Percentiles rank a stretch among this genome's conserved stretches.
phyloP scores from a whole-genome alignment of 139 green algal genomes.

The Desmodesmus armatus region DNA sequence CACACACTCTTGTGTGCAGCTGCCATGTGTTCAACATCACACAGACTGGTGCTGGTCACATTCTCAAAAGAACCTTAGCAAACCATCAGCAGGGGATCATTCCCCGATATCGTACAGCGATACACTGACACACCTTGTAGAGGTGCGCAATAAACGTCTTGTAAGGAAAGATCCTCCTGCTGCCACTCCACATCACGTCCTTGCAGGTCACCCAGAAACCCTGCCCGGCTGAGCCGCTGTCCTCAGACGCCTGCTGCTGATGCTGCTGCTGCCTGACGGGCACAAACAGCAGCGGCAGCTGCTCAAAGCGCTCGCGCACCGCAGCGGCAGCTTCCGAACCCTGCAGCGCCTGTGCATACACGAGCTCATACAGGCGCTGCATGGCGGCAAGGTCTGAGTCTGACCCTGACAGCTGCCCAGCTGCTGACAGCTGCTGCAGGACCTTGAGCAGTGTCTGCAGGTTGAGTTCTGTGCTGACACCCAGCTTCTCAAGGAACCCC shows the following conservation, averaged over 20 bases:
- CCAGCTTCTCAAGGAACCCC: not conserved
- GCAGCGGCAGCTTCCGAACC: not conserved
- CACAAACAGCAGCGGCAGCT: slow-evolving; percentile 5
- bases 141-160: not conserved
- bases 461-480: slow-evolving; percentile 2
- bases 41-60: no score
- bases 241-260: not conserved
- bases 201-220: slow-evolving; percentile 17
- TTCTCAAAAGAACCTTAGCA: not conserved
- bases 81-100: not conserved
- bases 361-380: slow-evolving; percentile 1
- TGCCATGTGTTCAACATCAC: no score
- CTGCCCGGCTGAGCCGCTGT: not conserved
- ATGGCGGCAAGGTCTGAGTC: not conserved
- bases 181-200: slow-evolving; percentile 28
- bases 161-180: not conserved
- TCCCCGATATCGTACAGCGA: not conserved
- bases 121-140: not conserved
- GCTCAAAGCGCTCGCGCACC: not conserved
- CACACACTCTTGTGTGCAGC: not conserved
- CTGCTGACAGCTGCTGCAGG: not conserved
- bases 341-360: no score
- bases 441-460: not conserved
- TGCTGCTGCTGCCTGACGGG: not conserved
- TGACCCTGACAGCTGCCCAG: not conserved